These are phyloP conservation scores for Cucumis cinereus DNA, from an alignment of 306 rosid species.

Conservation along the genomic window DNA sequence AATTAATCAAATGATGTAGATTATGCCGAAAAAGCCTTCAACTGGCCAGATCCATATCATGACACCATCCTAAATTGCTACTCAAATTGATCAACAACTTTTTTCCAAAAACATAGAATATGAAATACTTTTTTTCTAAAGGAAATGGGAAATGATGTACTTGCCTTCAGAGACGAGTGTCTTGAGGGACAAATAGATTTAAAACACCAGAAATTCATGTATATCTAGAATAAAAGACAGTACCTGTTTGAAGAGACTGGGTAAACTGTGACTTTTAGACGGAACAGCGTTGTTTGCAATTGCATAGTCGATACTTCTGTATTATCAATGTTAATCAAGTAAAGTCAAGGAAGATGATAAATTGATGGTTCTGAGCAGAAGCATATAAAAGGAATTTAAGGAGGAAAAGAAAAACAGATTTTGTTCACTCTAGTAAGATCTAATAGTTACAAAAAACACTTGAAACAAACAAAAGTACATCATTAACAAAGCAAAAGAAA, in stretches of 20 bases:
- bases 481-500: neutral
- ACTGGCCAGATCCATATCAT: neutral
- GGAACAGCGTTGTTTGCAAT: slow-evolving; percentile 47
- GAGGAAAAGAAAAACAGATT: neutral
- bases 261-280: slow-evolving; percentile 21
- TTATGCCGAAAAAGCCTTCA: neutral
- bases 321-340: slow-evolving; percentile 20
- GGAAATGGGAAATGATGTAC: neutral
- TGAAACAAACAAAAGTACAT: neutral
- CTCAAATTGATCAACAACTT: neutral
- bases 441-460: neutral
- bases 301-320: slow-evolving; percentile 74
- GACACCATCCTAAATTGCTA: neutral
- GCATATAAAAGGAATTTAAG: neutral
- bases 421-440: neutral
- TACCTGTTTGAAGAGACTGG: slow-evolving; percentile 58
- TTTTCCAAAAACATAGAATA: neutral
- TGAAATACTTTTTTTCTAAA: neutral
- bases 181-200: neutral
- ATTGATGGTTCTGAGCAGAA: neutral
- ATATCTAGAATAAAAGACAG: slow-evolving; percentile 6
- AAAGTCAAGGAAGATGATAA: slow-evolving; percentile 9
- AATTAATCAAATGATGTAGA: neutral
- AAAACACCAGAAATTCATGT: neutral
- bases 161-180: neutral